phyloP scores from a whole-genome alignment of 805 yeast species.

The Isabelozyma pseudorhagii region DNA sequence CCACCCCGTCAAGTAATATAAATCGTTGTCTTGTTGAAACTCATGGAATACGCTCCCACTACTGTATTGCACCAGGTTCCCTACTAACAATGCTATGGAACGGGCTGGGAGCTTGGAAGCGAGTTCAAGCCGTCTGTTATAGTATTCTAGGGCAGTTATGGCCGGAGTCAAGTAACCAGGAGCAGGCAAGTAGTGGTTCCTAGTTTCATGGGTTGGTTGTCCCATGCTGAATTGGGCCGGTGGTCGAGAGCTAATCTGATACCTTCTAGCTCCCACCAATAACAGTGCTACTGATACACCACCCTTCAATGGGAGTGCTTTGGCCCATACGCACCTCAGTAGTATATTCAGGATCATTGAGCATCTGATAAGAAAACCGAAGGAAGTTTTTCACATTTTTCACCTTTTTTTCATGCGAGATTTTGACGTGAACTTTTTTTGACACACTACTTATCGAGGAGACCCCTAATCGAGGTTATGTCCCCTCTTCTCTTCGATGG shows the following conservation, averaged over 20 bases:
- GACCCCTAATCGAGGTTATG: no score
- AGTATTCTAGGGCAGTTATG: conserved; percentile 80
- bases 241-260: conserved; percentile 21
- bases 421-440: background rate
- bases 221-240: conserved; percentile 51
- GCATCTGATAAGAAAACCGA: background rate
- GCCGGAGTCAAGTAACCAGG: conserved; percentile 88
- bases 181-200: conserved; percentile 66
- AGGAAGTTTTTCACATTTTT: background rate
- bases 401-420: background rate
- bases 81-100: conserved; percentile 72
- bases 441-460: no score
- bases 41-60: conserved; percentile 90
- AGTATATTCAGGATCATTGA: background rate
- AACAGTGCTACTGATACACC: no score
- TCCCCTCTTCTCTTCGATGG: conserved; percentile 7
- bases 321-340: background rate
- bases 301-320: background rate
- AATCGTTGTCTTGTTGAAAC: conserved; percentile 88
- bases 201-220: conserved; percentile 83
- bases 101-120: conserved; percentile 55
- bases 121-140: conserved; percentile 61
- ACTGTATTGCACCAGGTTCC: conserved; percentile 70
- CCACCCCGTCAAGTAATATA: conserved; percentile 89
- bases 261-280: background rate